Percentiles rank a stretch among this genome's conserved stretches.
Evolutionary conservation across 2,329 filamentous ascomycete species (phyloP).

Genomic region (Rachicladosporium sp.): DNA sequence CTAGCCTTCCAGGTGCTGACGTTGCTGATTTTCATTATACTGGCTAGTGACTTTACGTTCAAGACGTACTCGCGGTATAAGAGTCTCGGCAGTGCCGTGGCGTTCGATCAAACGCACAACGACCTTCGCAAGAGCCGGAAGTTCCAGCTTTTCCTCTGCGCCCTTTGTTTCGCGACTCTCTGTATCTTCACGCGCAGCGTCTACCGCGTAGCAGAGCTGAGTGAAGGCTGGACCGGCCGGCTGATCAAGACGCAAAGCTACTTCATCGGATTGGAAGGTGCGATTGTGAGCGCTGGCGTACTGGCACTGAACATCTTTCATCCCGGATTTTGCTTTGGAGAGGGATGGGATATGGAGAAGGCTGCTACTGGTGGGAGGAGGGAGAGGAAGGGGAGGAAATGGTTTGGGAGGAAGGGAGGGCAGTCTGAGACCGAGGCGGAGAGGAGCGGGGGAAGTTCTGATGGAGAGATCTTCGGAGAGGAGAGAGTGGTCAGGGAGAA

Average conservation of each 20-base stretch:
- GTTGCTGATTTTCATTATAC: conserved; percentile 32
- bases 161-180: conserved; percentile 28
- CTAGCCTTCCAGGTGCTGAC: conserved; percentile 44
- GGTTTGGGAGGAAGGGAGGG: no score
- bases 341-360: no score
- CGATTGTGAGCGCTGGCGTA: background rate
- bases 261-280: background rate
- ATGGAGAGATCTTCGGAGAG: no score
- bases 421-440: no score
- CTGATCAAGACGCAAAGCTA: background rate
- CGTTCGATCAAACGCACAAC: no score
- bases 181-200: conserved; percentile 36
- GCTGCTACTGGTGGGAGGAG: no score
- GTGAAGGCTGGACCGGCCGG: background rate
- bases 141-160: conserved; percentile 7
- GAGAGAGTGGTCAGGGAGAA: no score
- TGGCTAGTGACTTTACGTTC: conserved; percentile 22
- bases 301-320: background rate
- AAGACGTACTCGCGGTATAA: no score
- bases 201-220: conserved; percentile 36
- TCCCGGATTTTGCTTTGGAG: background rate
- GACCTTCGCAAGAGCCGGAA: conserved; percentile 3
- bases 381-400: no score
- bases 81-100: no score
- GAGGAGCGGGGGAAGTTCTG: no score